Conservation (phyloP, 2,329 filamentous ascomycete genomes). For the Zymoseptoria passerinii region DNA sequence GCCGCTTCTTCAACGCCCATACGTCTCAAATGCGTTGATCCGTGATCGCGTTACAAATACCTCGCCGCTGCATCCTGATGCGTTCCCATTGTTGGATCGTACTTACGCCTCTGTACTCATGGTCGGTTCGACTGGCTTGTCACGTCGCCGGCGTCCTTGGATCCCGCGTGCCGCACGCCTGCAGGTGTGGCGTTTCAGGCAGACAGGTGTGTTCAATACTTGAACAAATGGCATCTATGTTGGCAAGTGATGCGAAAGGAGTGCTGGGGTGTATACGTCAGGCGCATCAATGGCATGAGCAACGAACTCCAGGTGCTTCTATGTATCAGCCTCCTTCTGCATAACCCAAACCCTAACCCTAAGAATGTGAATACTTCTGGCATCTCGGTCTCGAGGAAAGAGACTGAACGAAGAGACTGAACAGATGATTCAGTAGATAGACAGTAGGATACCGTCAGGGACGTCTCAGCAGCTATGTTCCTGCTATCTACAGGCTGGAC, state of each 20-base stretch:
- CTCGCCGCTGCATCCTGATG: background rate
- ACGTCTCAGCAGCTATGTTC: background rate
- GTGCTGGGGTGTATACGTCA: background rate
- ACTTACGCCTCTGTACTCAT: background rate
- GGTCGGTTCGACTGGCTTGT: background rate
- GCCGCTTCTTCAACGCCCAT: no score
- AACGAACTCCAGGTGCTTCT: background rate
- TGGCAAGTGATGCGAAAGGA: background rate
- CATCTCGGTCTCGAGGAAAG: background rate
- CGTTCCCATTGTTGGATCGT: background rate
- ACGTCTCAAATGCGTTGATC: background rate
- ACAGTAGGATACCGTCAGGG: background rate
- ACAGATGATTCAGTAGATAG: background rate
- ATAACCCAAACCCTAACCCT: background rate
- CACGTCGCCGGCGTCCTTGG: background rate
- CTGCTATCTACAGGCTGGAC: slow-evolving; percentile 1
- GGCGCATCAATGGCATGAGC: background rate
- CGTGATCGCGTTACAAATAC: background rate
- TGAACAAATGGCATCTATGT: background rate
- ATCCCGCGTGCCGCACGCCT: background rate
- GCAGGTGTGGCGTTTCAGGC: background rate
- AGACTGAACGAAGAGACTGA: no score
- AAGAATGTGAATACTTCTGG: background rate
- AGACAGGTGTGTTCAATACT: background rate
- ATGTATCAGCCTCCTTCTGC: background rate